These are phyloP conservation scores for Puccinia horiana DNA, from an alignment of 1,284 basidiomycete genomes.

Conservation along the genomic window DNA sequence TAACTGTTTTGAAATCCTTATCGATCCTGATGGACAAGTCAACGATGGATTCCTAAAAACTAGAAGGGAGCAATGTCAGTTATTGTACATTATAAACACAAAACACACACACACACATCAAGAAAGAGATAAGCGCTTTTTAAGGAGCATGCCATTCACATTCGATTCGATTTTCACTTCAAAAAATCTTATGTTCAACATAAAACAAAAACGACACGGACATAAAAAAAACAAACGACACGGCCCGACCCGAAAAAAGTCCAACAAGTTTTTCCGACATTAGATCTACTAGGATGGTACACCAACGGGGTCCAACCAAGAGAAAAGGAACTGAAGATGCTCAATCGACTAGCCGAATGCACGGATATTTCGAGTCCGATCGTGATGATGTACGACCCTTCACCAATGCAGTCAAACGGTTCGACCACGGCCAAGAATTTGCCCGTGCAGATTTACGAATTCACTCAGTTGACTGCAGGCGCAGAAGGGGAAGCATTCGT, in stretches of 20 bases:
- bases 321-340: conserved; percentile 72
- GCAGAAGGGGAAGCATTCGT: conserved; percentile 62
- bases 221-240: too few relatives aligned
- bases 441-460: conserved; percentile 66
- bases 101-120: too few relatives aligned
- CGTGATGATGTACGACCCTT: conserved; percentile 63
- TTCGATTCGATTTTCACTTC: background rate
- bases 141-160: background rate
- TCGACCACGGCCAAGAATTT: conserved; percentile 77
- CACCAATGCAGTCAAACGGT: conserved; percentile 64
- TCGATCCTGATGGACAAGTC: conserved; percentile 59
- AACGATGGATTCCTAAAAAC: conserved; percentile 80
- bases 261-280: conserved; percentile 94
- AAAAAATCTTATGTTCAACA: too few relatives aligned
- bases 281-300: conserved; percentile 97
- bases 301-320: conserved; percentile 75
- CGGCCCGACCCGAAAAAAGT: conserved; percentile 63
- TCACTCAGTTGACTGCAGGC: background rate
- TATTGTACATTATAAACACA: too few relatives aligned
- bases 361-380: conserved; percentile 37
- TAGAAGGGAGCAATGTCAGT: conserved; percentile 83
- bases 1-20: conserved; percentile 87
- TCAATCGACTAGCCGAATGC: conserved; percentile 70
- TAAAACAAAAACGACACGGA: too few relatives aligned
- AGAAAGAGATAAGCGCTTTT: background rate